Conservation (phyloP, 2,329 filamentous ascomycete genomes). For the Fusarium redolens region DNA sequence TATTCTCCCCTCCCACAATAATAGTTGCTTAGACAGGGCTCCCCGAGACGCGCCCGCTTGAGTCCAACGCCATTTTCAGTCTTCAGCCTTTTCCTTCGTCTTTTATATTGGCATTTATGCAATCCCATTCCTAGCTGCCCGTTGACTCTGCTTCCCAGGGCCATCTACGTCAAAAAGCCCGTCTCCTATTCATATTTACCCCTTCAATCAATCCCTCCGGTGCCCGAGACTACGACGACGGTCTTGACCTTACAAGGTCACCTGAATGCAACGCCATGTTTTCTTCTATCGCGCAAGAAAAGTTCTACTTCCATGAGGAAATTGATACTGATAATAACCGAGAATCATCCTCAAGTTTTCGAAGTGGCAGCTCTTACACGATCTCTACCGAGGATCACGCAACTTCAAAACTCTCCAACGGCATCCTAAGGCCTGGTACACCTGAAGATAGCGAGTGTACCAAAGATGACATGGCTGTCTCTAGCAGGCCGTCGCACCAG, state of each 20-base stretch:
- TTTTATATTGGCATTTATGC: not conserved
- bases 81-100: not conserved
- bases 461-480: conserved; percentile 82
- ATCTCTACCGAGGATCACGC: conserved; percentile 65
- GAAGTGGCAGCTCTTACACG: conserved; percentile 60
- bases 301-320: conserved; percentile 53
- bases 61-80: too few relatives aligned
- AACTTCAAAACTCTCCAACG: conserved; percentile 51
- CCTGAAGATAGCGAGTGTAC: conserved; percentile 69
- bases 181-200: not conserved
- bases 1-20: too few relatives aligned
- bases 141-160: not conserved
- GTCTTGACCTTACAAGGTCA: conserved; percentile 54
- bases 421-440: conserved; percentile 66
- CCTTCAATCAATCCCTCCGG: not conserved
- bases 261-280: conserved; percentile 60
- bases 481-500: conserved; percentile 80
- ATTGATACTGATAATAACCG: conserved; percentile 51
- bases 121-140: not conserved
- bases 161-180: not conserved
- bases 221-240: not conserved
- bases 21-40: too few relatives aligned
- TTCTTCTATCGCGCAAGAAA: conserved; percentile 58
- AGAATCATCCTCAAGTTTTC: conserved; percentile 63
- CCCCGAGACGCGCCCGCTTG: too few relatives aligned